These are phyloP conservation scores for Eucalyptus fibrosa DNA, from an alignment of 345 rosid genomes.

Conservation along the genomic window DNA sequence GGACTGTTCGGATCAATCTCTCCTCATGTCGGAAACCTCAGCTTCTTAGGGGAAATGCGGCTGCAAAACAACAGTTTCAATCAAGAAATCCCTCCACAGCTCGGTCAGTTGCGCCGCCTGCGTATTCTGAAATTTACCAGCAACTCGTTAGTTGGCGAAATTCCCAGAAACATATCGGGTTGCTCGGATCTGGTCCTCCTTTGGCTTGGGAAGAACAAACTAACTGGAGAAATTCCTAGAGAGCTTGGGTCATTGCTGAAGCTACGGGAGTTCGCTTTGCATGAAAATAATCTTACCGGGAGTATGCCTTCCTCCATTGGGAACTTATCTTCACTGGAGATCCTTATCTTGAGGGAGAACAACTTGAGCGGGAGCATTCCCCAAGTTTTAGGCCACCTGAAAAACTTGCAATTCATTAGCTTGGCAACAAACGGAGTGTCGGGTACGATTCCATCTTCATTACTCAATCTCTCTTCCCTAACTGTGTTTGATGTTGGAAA, in stretches of 20 bases:
- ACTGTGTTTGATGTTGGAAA: too few species aligned
- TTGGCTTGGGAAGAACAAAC: rapidly evolving
- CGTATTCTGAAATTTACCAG: rapidly evolving
- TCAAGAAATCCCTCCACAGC: background rate
- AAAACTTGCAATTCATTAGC: too few species aligned
- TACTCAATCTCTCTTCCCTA: too few species aligned
- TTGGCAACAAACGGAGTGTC: too few species aligned
- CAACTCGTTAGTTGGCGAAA: background rate
- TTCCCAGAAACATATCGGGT: background rate
- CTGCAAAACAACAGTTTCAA: background rate
- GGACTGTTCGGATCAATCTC: background rate
- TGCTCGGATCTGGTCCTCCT: background rate
- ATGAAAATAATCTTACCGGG: rapidly evolving
- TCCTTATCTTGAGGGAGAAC: rapidly evolving
- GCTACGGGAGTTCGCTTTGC: background rate
- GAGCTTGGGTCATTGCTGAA: background rate
- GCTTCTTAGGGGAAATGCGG: background rate
- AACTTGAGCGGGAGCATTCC: too few species aligned
- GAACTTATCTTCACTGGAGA: too few species aligned
- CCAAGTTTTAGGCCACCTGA: too few species aligned
- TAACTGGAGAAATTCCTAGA: background rate
- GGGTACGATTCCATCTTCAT: too few species aligned
- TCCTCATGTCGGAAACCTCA: too few species aligned
- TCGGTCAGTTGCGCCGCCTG: background rate
- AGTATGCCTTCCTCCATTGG: too few species aligned